These are phyloP conservation scores for Epichloe gansuensis DNA, from an alignment of 2,329 filamentous ascomycete genomes.

Conservation along the genomic window DNA sequence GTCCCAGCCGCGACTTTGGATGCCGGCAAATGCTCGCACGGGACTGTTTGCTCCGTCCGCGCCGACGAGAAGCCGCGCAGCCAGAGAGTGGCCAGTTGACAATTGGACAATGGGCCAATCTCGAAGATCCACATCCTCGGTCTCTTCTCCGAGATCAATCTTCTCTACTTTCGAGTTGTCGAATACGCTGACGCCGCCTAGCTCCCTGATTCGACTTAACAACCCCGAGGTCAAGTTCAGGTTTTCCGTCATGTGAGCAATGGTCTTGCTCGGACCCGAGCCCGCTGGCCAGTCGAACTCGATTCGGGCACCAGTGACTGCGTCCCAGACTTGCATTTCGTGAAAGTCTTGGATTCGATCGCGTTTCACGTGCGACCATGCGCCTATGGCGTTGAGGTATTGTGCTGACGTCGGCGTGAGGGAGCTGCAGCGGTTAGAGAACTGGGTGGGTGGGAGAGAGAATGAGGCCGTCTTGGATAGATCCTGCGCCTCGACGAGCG, in stretches of 20 bases:
- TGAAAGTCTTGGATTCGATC: slow-evolving; percentile 75
- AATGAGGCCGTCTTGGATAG: slow-evolving; percentile 56
- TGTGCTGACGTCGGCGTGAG: slow-evolving; percentile 78
- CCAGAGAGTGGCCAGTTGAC: slow-evolving; percentile 52
- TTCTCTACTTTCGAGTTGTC: slow-evolving; percentile 65
- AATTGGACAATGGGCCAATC: slow-evolving; percentile 80
- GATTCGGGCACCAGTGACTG: slow-evolving; percentile 73
- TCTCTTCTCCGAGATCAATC: slow-evolving; percentile 63
- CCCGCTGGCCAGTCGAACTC: slow-evolving; percentile 64
- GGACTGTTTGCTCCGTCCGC: slow-evolving; percentile 93
- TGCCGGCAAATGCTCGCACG: slow-evolving; percentile 78
- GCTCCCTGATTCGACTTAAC: slow-evolving; percentile 54
- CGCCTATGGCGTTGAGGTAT: slow-evolving; percentile 73
- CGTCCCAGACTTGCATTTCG: slow-evolving; percentile 98
- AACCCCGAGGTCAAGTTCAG: slow-evolving; percentile 73
- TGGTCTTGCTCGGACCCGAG: slow-evolving; percentile 42
- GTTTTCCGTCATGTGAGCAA: slow-evolving; percentile 97
- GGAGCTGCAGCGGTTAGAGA: slow-evolving; percentile 91
- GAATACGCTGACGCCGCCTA: slow-evolving; percentile 57
- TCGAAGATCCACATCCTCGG: slow-evolving; percentile 59
- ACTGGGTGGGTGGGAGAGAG: slow-evolving; percentile 53
- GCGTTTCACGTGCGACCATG: slow-evolving; percentile 64
- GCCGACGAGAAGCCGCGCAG: slow-evolving; percentile 75
- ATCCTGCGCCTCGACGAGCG: slow-evolving; percentile 82
- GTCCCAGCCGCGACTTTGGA: slow-evolving; percentile 81